Evolutionary conservation across 129 eudicot genomes (phyloP).

Genomic region (Kitagawia praeruptora): DNA sequence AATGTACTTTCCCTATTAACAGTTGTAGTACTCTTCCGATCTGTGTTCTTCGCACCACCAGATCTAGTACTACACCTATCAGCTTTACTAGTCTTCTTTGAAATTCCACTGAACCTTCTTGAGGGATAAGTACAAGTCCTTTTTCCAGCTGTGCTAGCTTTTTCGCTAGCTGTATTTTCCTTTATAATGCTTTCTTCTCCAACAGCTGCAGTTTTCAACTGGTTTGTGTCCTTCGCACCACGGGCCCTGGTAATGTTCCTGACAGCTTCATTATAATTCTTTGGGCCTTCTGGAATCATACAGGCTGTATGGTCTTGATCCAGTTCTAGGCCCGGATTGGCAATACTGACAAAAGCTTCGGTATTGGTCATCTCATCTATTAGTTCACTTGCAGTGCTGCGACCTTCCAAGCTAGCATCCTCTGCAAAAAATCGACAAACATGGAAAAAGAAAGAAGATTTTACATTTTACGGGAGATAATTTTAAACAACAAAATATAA

Average conservation of each 20-base stretch:
- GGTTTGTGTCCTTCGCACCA: conserved; percentile 3
- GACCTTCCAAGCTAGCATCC: too few species aligned
- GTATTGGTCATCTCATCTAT: background rate
- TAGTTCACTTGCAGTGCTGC: background rate
- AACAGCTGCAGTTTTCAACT: background rate
- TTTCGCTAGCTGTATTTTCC: background rate
- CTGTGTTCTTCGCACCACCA: conserved; percentile 7
- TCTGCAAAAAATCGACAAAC: too few species aligned
- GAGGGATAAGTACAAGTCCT: background rate
- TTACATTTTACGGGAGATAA: too few species aligned
- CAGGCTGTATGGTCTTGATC: background rate
- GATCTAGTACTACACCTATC: background rate
- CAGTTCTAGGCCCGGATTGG: conserved; percentile 5
- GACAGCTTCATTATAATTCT: conserved; percentile 9
- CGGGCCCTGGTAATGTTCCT: background rate
- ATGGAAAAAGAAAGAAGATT: too few species aligned
- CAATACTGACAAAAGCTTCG: conserved; percentile 2
- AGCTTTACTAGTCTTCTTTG: conserved; percentile 13
- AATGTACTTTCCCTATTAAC: conserved; percentile 3
- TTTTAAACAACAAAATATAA: too few species aligned
- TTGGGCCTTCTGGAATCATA: conserved; percentile 9
- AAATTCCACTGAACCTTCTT: conserved; percentile 11
- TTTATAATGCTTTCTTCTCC: background rate
- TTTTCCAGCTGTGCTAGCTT: background rate
- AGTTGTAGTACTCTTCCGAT: background rate